A percentile compares a stretch with the other conserved stretches of the same genome.
These are phyloP conservation scores for Neltuma alba DNA, from an alignment of 306 rosid genomes.

Conservation along the genomic window DNA sequence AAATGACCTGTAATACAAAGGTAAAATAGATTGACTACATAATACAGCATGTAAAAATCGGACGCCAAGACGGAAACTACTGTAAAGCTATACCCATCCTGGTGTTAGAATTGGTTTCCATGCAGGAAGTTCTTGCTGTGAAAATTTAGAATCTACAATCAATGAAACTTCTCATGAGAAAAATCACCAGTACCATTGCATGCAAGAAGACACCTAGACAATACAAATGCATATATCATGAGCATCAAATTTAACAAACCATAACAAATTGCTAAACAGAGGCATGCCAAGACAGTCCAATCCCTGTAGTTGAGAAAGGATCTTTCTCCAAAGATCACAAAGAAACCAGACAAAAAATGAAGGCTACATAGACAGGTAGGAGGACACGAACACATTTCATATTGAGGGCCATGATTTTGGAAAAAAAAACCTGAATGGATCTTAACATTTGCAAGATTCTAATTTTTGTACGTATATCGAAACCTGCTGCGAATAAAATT, in stretches of 20 bases:
- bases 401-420: not conserved
- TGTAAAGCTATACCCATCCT: slow-evolving; percentile 62
- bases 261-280: not conserved
- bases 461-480: not conserved
- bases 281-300: not conserved
- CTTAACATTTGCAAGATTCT: slow-evolving; percentile 4
- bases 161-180: slow-evolving; percentile 25
- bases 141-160: slow-evolving; percentile 73
- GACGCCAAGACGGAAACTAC: slow-evolving; percentile 8
- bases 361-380: not conserved
- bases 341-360: not conserved
- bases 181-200: not conserved
- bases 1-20: slow-evolving; percentile 60
- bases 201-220: slow-evolving; percentile 9
- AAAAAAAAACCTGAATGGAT: not conserved
- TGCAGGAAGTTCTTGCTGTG: slow-evolving; percentile 95
- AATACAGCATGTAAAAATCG: not conserved
- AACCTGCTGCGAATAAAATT: not conserved
- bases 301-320: not conserved
- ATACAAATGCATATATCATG: not conserved
- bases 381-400: not conserved
- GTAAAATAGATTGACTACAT: not conserved
- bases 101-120: slow-evolving; percentile 95
- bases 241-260: slow-evolving; percentile 18
- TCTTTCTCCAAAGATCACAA: not conserved